Conservation (phyloP, 2,329 filamentous ascomycete species). For the Boeremia lycopersici region DNA sequence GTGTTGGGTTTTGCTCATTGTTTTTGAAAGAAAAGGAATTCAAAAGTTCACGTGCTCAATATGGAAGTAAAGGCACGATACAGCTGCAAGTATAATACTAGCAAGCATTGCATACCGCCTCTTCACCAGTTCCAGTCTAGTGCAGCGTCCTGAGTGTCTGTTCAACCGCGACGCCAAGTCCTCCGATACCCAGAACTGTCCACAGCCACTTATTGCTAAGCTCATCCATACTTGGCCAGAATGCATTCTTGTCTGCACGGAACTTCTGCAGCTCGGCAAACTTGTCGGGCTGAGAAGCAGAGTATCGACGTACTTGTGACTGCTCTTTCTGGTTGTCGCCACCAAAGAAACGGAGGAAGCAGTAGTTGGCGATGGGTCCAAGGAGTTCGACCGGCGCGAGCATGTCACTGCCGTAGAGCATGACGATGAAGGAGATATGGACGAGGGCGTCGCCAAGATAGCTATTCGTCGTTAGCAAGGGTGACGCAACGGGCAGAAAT, state of each 20-base stretch:
- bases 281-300: constrained; percentile 57
- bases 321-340: constrained; percentile 63
- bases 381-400: constrained; percentile 62
- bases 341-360: constrained; percentile 62
- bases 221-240: constrained; percentile 62
- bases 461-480: constrained; percentile 42
- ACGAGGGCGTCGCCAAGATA: constrained; percentile 66
- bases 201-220: constrained; percentile 63
- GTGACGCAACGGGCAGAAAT: not conserved
- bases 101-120: not conserved
- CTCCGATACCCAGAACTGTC: constrained; percentile 58
- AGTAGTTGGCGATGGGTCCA: constrained; percentile 64
- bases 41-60: no score
- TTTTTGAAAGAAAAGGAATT: no score
- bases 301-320: constrained; percentile 60
- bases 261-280: constrained; percentile 60
- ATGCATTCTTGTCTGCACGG: constrained; percentile 62
- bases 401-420: constrained; percentile 61
- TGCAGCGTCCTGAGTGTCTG: constrained; percentile 43
- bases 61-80: not conserved
- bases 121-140: constrained; percentile 13
- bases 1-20: no score
- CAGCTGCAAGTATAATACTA: not conserved
- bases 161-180: constrained; percentile 57
- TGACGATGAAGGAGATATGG: constrained; percentile 64